Base-by-base conservation (phyloP, 2,329 filamentous ascomycete species). In the Pestalotiopsis sp. region DNA sequence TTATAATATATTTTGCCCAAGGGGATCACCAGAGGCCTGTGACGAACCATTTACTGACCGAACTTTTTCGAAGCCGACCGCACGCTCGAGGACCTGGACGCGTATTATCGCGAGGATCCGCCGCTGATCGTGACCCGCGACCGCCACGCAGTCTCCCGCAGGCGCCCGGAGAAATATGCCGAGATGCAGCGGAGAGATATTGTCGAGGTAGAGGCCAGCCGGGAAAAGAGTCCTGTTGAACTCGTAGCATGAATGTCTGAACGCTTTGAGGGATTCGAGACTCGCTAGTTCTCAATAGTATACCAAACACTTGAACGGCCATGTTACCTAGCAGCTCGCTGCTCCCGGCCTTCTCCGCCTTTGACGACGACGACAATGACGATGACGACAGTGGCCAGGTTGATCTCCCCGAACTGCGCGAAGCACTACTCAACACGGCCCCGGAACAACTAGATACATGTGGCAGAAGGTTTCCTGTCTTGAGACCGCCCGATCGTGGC, bases 321-420 rank as follows among this genome's bases (percentile, higher is more conserved):
- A 84, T 98, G 20, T 97, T 93, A 0, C 90, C 93, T 0, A 89
- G 90, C 25, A 87, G 90, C 17, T 96, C 99, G 78, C 87, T 99
- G 11, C 83, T 94, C 23, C 95, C 94, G 1, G 96, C 96, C 0
- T 95, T 99, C 73, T 94, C 94, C 2, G 96, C 96, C 0, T 98
- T 98, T 78, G 96, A 99, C 77, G 93, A 97, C 71, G 94, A 97
- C 71, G 96, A 99, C 78, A 96, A 23, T 78, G 96, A 99, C 77
- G 93, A 97, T 71, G 94, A 97, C 71, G 96, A 99, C 78, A 96
- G 93, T 75, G 96, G 96, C 3, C 94, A 98, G 80, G 90, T 98
- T 52, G 94, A 98, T 77, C 83, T 97, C 23, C 87, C 83, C 0
- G 94, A 97, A 79, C 82, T 99, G 71, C 90, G 92, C 60, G 93